phyloP scores from a whole-genome alignment of 1,139 yeast genomes.

The Geotrichum australiense region DNA sequence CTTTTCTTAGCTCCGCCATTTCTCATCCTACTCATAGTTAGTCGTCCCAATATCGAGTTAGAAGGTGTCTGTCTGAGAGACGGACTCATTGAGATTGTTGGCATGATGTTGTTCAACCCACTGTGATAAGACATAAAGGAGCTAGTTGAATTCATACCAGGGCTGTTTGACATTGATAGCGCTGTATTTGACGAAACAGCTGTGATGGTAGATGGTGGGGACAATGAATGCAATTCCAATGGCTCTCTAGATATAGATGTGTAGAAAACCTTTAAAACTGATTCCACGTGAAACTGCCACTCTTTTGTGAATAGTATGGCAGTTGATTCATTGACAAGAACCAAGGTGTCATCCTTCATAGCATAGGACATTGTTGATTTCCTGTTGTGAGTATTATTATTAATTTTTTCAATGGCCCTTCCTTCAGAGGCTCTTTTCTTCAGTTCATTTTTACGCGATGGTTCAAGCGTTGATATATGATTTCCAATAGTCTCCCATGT shows the following conservation, averaged over 20 bases:
- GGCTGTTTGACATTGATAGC: constrained; percentile 4
- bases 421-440: constrained; percentile 1
- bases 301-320: constrained; percentile 23
- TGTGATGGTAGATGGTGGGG: not conserved
- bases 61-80: constrained; percentile 9
- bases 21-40: constrained; percentile 10
- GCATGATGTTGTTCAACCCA: constrained; percentile 9
- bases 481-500: constrained; percentile 26
- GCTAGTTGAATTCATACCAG: constrained; percentile 10
- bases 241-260: constrained; percentile 28
- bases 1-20: constrained; percentile 9
- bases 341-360: constrained; percentile 21
- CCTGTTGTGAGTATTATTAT: constrained; percentile 9
- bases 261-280: constrained; percentile 26
- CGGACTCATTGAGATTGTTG: constrained; percentile 17
- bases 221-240: constrained; percentile 23
- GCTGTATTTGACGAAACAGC: constrained; percentile 6
- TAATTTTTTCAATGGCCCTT: not conserved
- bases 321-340: constrained; percentile 23
- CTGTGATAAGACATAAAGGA: constrained; percentile 10
- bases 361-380: constrained; percentile 16
- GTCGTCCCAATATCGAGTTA: constrained; percentile 13
- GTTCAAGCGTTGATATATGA: constrained; percentile 7
- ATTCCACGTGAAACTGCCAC: constrained; percentile 29
- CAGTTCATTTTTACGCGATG: not conserved